phyloP scores from a whole-genome alignment of 352 stramenopile species.

The Globisporangium spinosum region DNA sequence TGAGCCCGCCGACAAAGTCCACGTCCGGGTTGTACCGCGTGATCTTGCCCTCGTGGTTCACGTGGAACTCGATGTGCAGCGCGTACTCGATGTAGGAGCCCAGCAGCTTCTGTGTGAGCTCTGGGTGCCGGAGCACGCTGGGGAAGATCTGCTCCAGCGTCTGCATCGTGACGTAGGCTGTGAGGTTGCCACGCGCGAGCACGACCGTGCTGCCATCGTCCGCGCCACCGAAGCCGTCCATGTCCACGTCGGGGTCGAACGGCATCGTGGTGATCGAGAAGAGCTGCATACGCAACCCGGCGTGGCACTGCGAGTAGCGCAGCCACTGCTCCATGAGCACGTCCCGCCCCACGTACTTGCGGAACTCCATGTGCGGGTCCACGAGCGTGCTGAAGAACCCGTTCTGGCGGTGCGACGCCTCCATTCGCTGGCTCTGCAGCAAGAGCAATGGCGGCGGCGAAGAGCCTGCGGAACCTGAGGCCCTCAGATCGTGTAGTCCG shows the following conservation, averaged over 20 bases:
- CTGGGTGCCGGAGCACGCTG: constrained; percentile 3
- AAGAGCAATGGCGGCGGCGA: neutral
- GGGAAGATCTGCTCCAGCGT: constrained; percentile 21
- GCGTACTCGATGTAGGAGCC: constrained; percentile 24
- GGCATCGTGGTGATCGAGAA: neutral
- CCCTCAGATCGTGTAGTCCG: neutral
- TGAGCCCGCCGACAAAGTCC: constrained; percentile 21
- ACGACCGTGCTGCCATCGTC: neutral
- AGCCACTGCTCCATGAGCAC: constrained; percentile 23
- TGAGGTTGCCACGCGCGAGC: constrained; percentile 11
- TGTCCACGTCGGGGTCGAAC: neutral
- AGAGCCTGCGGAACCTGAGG: neutral
- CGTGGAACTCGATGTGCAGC: constrained; percentile 18
- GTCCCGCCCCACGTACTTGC: constrained; percentile 7
- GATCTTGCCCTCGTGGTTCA: constrained; percentile 15
- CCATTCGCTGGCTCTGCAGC: constrained; percentile 7
- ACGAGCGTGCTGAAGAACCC: constrained; percentile 16
- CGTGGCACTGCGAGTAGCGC: constrained; percentile 20
- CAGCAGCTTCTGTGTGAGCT: constrained; percentile 11
- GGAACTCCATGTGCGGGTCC: constrained; percentile 18
- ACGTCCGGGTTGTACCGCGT: constrained; percentile 19
- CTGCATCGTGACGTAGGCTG: constrained; percentile 17
- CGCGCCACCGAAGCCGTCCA: neutral
- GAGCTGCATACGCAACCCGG: constrained; percentile 14
- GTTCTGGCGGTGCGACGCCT: constrained; percentile 11